Evolutionary conservation across 148 eudicot genomes (phyloP), one percentile per base, ranked within the genome.

Genomic region (Silene conica): DNA sequence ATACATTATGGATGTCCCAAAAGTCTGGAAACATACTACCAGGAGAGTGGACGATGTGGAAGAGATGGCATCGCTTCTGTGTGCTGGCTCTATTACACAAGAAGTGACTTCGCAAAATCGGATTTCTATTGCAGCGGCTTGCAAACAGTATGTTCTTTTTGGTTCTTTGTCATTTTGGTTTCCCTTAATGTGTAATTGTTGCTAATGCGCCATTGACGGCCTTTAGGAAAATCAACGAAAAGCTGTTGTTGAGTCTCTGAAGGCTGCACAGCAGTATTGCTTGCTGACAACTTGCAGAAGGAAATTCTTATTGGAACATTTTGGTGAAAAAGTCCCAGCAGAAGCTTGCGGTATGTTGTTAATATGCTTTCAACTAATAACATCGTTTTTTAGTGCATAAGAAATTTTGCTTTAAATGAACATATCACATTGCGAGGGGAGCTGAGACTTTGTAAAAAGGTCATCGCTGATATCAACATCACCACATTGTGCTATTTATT

Each of bases 11-110:
- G 94, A 63, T 92, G 94, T 75, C 94, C 97, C 41, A 92, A 92
- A 82, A 92, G 97, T 78, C 70, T 92, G 73, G 97, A 92, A 71
- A 84, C 92, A 58, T 91, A 91, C 83, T 91, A 89, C 79, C 97
- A 91, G 83, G 97, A 91, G 86, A 91, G 94, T 77, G 97, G 97
- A 48, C 85, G 97, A 67, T 89, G 94, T 84, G 97, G 97, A 61
- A 83, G 97, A 81, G 97, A 91, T 86, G 97, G 97, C n/a, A 67
- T 89, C 73, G 82, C 89, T 62, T 91, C 97, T 70, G 78, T 63
- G 58, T 91, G 97, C 82, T 88, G 83, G 88, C 92, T 91, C 25
- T 91, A 87, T 80, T 91, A 82, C 72, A 78, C 87, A 20, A 86
- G 88, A 73, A 75, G 90, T 63, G 92, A 91, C 82, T 89, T 89